Evolutionary conservation across 495 filamentous ascomycete genomes (phyloP).

Genomic region (Aspergillus kassunensis): DNA sequence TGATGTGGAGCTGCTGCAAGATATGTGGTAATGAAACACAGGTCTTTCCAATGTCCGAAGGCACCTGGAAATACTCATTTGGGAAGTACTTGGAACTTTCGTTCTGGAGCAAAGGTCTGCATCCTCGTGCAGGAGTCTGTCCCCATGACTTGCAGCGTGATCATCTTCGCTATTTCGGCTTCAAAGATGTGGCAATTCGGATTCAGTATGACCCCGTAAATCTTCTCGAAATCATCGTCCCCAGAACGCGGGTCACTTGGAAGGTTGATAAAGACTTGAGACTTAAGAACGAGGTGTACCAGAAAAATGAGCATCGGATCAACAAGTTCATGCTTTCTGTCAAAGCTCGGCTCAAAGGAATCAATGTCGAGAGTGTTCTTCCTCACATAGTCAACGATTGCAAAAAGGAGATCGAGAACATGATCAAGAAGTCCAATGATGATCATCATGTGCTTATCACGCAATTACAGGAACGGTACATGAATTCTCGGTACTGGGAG

Average conservation of each 20-base stretch:
- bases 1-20: conserved; percentile 98
- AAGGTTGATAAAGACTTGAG: conserved; percentile 91
- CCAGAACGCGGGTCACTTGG: conserved; percentile 85
- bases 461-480: conserved; percentile 85
- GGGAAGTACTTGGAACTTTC: conserved; percentile 95
- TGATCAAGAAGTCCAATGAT: conserved; percentile 72
- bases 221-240: conserved; percentile 93
- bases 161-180: conserved; percentile 88
- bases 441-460: conserved; percentile 68
- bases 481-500: conserved; percentile 91
- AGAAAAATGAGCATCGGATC: conserved; percentile 71
- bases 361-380: conserved; percentile 85
- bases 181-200: conserved; percentile 75
- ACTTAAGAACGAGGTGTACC: conserved; percentile 88
- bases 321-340: conserved; percentile 84
- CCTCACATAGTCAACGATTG: conserved; percentile 79
- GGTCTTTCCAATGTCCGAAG: conserved; percentile 88
- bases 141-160: conserved; percentile 90
- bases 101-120: conserved; percentile 87
- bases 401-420: conserved; percentile 69
- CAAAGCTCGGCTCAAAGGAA: conserved; percentile 73
- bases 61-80: conserved; percentile 98
- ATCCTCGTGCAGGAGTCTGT: conserved; percentile 76
- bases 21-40: conserved; percentile 85
- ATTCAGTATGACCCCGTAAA: conserved; percentile 91